phyloP scores from a whole-genome alignment of 1,139 yeast species.

The Pneumocystis carinii region DNA sequence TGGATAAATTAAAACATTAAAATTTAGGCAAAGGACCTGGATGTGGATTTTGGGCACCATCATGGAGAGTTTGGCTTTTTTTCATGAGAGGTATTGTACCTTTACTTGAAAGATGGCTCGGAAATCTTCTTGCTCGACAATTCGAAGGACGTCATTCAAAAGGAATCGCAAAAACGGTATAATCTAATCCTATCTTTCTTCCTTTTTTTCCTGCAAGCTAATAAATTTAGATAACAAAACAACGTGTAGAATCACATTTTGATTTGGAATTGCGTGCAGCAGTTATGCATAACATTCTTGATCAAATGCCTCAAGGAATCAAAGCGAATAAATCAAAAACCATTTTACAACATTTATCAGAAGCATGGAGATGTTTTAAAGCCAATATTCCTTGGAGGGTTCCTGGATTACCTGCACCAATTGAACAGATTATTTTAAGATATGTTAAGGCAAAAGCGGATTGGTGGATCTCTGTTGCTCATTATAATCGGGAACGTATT shows the following conservation, averaged over 20 bases:
- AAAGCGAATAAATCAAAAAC: slow-evolving; percentile 78
- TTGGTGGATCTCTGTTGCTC: slow-evolving; percentile 91
- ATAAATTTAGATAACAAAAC: slow-evolving; percentile 51
- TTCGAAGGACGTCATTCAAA: slow-evolving; percentile 91
- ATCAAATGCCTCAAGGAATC: slow-evolving; percentile 92
- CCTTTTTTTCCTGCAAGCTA: neutral
- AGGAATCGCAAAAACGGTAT: slow-evolving; percentile 66
- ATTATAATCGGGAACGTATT: slow-evolving; percentile 78
- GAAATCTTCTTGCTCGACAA: slow-evolving; percentile 78
- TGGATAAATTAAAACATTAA: neutral
- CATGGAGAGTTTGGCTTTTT: slow-evolving; percentile 94
- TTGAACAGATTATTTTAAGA: slow-evolving; percentile 69
- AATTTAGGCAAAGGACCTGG: slow-evolving; percentile 69
- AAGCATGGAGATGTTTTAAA: slow-evolving; percentile 99
- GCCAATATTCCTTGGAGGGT: slow-evolving; percentile 98
- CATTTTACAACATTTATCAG: slow-evolving; percentile 82
- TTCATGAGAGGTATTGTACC: slow-evolving; percentile 92
- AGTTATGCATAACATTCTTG: slow-evolving; percentile 88
- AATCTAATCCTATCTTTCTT: neutral
- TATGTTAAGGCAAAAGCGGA: slow-evolving; percentile 93
- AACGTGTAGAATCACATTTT: slow-evolving; percentile 85
- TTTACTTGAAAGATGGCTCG: slow-evolving; percentile 83
- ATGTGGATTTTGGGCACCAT: slow-evolving; percentile 98
- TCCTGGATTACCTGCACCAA: slow-evolving; percentile 87
- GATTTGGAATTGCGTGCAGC: slow-evolving; percentile 88